Percentiles rank a stretch among this genome's conserved stretches.
These are phyloP conservation scores for Starmera stellimalicola DNA, from an alignment of 1,139 yeast genomes.

Conservation along the genomic window DNA sequence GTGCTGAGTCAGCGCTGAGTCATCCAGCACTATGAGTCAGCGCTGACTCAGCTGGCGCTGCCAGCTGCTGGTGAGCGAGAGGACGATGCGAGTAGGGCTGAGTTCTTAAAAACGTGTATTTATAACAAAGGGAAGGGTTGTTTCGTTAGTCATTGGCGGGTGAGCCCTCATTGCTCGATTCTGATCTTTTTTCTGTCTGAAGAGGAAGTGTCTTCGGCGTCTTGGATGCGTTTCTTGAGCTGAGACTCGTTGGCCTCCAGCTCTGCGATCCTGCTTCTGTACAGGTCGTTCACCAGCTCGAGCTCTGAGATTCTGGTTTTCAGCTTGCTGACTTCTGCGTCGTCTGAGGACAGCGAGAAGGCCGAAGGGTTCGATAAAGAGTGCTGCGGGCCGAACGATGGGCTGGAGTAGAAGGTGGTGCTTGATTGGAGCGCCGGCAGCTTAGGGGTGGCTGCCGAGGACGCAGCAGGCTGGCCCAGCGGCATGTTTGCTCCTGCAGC, in stretches of 20 bases:
- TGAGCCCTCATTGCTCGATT: background rate
- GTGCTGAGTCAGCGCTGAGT: background rate
- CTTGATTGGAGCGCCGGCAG: slow-evolving; percentile 14
- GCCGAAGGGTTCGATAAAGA: slow-evolving; percentile 19
- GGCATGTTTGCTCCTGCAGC: background rate
- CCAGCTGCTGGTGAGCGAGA: no score
- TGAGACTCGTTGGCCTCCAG: slow-evolving; percentile 51
- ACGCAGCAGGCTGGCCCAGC: background rate
- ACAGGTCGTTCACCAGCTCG: slow-evolving; percentile 81
- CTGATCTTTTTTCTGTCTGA: background rate
- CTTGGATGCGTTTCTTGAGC: slow-evolving; percentile 8
- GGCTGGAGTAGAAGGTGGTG: slow-evolving; percentile 18
- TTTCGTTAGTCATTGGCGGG: no score
- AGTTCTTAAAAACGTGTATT: no score
- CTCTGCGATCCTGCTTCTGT: slow-evolving; percentile 73
- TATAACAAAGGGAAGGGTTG: no score
- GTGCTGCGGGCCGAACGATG: slow-evolving; percentile 20
- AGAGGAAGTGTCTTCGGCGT: slow-evolving; percentile 5
- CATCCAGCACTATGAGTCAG: no score
- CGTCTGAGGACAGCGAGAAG: slow-evolving; percentile 16
- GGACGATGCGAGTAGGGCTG: no score
- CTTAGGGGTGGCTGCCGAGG: no score
- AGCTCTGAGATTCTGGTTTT: slow-evolving; percentile 79
- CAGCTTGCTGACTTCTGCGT: slow-evolving; percentile 43
- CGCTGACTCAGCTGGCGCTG: no score